phyloP scores from a whole-genome alignment of 805 yeast species.

The Blastobotrys attinorum region DNA sequence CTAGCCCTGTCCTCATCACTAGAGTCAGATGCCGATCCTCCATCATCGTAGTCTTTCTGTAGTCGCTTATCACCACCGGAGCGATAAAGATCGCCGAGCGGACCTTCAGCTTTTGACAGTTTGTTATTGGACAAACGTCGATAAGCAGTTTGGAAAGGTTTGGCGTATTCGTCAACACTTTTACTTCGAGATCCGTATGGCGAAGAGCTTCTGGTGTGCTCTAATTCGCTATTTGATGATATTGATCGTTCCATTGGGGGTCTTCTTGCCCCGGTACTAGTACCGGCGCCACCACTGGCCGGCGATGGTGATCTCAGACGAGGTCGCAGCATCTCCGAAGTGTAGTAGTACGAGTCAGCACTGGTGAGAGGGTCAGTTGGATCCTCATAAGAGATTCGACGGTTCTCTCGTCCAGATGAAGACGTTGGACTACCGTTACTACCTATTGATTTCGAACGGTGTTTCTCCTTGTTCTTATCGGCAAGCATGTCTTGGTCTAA shows the following conservation, averaged over 20 bases:
- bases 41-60: slow-evolving; percentile 10
- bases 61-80: slow-evolving; percentile 1
- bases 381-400: too few species aligned
- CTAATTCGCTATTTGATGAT: neutral
- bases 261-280: neutral
- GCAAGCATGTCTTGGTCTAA: neutral
- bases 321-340: slow-evolving; percentile 1
- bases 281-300: neutral
- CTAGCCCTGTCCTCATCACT: slow-evolving; percentile 36
- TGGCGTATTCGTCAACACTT: neutral
- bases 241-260: neutral
- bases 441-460: neutral
- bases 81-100: slow-evolving; percentile 7
- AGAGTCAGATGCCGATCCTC: slow-evolving; percentile 8
- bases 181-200: neutral
- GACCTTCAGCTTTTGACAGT: slow-evolving; percentile 7
- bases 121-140: slow-evolving; percentile 5
- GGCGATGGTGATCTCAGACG: neutral
- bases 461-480: neutral
- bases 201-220: slow-evolving; percentile 1
- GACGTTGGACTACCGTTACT: too few species aligned
- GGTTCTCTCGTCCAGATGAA: too few species aligned
- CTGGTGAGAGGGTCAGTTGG: neutral
- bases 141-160: slow-evolving; percentile 2
- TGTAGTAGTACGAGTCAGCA: neutral